These are phyloP conservation scores for Fusarium pininemorale DNA, from an alignment of 2,329 filamentous ascomycete genomes.

Conservation along the genomic window DNA sequence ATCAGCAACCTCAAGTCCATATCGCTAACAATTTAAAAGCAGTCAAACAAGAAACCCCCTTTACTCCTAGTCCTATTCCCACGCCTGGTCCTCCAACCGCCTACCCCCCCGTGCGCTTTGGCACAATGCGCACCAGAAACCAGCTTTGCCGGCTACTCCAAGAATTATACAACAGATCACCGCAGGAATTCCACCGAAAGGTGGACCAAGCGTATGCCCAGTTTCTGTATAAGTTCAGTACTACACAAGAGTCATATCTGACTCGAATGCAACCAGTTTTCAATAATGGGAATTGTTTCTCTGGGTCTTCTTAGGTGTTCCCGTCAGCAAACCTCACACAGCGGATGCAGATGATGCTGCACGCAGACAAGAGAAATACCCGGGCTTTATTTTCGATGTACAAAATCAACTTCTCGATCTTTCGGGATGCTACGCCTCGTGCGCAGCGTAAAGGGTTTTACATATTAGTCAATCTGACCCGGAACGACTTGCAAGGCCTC, in stretches of 20 bases:
- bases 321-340: accelerated
- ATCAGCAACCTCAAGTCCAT: not conserved
- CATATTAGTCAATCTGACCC: accelerated
- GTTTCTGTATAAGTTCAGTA: accelerated
- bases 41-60: no score
- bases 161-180: accelerated
- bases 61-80: no score
- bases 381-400: accelerated
- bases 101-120: not conserved
- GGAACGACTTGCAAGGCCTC: accelerated
- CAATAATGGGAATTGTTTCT: not conserved
- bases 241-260: accelerated
- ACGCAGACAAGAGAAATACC: no score
- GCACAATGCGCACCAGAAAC: accelerated
- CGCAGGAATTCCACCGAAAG: accelerated
- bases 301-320: accelerated
- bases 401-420: accelerated
- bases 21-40: accelerated
- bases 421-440: accelerated
- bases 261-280: accelerated
- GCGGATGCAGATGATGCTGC: no score
- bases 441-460: accelerated
- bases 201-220: accelerated
- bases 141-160: accelerated
- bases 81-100: no score